Percentiles rank a stretch among this genome's conserved stretches.
These are phyloP conservation scores for Cercospora sp. DNA, from an alignment of 2,329 filamentous ascomycete genomes.

Conservation along the genomic window DNA sequence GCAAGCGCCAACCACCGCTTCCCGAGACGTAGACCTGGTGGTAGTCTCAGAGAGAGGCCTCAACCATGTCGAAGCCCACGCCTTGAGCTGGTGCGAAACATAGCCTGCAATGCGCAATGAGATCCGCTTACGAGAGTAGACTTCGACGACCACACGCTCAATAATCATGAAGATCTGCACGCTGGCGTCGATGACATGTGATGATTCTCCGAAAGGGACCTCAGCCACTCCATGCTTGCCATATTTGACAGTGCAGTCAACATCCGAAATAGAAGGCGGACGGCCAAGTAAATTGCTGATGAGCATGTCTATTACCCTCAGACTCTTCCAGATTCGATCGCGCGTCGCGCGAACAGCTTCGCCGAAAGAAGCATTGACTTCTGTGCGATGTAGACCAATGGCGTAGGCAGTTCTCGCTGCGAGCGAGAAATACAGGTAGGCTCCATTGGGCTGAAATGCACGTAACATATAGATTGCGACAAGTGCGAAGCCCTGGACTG, in stretches of 20 bases:
- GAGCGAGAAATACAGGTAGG: constrained; percentile 52
- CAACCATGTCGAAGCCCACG: constrained; percentile 44
- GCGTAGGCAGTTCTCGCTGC: constrained; percentile 55
- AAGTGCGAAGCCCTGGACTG: constrained; percentile 54
- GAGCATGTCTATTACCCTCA: constrained; percentile 54
- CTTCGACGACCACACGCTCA: constrained; percentile 49
- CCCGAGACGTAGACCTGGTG: background rate
- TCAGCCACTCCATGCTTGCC: constrained; percentile 10
- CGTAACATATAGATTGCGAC: constrained; percentile 56
- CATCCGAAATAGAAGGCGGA: constrained; percentile 55
- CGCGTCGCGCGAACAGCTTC: constrained; percentile 25
- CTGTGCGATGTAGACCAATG: constrained; percentile 54
- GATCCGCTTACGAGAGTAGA: constrained; percentile 47
- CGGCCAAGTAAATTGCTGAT: constrained; percentile 54
- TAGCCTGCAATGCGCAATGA: constrained; percentile 44
- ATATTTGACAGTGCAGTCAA: constrained; percentile 49
- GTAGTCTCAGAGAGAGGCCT: constrained; percentile 30
- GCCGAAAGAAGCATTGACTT: constrained; percentile 54
- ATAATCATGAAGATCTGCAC: constrained; percentile 53
- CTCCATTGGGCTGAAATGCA: constrained; percentile 54
- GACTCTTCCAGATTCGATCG: constrained; percentile 55
- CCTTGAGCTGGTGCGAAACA: constrained; percentile 45
- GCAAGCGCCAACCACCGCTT: constrained; percentile 45
- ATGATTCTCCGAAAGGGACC: constrained; percentile 31
- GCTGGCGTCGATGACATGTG: constrained; percentile 39